Evolutionary conservation across 2,329 filamentous ascomycete species (phyloP).

Genomic region (Apiospora sp.): DNA sequence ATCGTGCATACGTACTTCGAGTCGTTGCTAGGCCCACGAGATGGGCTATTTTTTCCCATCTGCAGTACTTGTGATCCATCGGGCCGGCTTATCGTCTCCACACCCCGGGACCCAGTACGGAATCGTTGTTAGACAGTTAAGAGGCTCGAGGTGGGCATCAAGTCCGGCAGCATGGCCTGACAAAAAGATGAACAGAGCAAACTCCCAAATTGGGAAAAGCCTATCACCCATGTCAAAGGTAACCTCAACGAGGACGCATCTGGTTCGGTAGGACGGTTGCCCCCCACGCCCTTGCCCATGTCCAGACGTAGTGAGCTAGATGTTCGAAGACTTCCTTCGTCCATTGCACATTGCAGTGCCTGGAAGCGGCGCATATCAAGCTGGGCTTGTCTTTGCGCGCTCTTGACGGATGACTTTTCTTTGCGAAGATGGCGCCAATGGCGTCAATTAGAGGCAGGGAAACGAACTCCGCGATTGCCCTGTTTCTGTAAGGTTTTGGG

Average conservation of each 20-base stretch:
- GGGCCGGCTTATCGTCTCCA: slow-evolving; percentile 1
- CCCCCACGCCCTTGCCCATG: neutral
- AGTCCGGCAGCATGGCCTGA: slow-evolving; percentile 1
- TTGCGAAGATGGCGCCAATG: neutral
- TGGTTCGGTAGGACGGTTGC: neutral
- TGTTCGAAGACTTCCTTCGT: neutral
- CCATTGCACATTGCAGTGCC: neutral
- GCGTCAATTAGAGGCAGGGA: neutral
- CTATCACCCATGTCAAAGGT: neutral
- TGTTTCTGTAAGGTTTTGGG: neutral
- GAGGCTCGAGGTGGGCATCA: slow-evolving; percentile 3
- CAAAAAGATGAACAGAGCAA: neutral
- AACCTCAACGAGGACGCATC: neutral
- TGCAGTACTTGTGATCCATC: neutral
- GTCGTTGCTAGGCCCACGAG: neutral
- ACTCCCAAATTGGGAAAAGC: neutral
- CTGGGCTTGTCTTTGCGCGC: neutral
- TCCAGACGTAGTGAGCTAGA: neutral
- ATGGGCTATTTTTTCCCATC: slow-evolving; percentile 3
- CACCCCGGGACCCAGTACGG: slow-evolving; percentile 7
- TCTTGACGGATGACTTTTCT: neutral
- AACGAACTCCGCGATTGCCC: neutral
- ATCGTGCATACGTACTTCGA: neutral
- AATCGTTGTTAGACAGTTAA: slow-evolving; percentile 8
- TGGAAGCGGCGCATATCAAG: neutral